Evolutionary conservation across 805 yeast genomes (phyloP).

Genomic region (Danielia reshetovae): DNA sequence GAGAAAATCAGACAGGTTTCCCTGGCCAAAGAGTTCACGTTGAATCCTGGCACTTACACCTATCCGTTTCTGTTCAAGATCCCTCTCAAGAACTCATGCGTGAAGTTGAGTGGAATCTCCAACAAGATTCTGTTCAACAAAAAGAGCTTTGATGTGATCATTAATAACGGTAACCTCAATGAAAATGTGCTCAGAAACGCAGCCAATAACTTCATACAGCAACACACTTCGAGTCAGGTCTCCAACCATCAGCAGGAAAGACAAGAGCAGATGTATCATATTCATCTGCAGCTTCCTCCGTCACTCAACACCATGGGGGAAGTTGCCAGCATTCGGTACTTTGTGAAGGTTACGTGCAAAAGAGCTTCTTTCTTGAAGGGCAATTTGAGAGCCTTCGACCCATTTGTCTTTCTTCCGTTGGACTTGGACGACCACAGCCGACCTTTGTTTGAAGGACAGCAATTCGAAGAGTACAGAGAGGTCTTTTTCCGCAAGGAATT

Average conservation of each 20-base stretch:
- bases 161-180: slow-evolving; percentile 32
- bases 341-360: slow-evolving; percentile 58
- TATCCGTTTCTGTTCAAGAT: slow-evolving; percentile 47
- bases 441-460: slow-evolving; percentile 12
- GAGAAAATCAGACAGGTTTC: slow-evolving; percentile 43
- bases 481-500: slow-evolving; percentile 45
- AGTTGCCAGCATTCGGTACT: slow-evolving; percentile 45
- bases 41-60: slow-evolving; percentile 48
- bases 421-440: slow-evolving; percentile 28
- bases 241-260: background rate
- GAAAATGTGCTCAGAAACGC: slow-evolving; percentile 13
- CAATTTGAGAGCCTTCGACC: slow-evolving; percentile 45
- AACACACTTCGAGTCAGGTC: background rate
- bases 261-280: slow-evolving; percentile 6
- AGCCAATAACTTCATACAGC: slow-evolving; percentile 12
- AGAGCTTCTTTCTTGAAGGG: slow-evolving; percentile 45
- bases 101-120: slow-evolving; percentile 29
- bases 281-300: slow-evolving; percentile 13
- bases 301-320: slow-evolving; percentile 15
- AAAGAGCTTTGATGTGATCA: slow-evolving; percentile 24
- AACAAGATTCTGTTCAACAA: slow-evolving; percentile 30
- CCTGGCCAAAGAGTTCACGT: slow-evolving; percentile 40
- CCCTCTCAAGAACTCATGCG: slow-evolving; percentile 47
- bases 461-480: slow-evolving; percentile 31
- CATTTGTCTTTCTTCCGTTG: slow-evolving; percentile 52